Conservation (phyloP, 306 rosid genomes). For the Hippophae tibetana region DNA sequence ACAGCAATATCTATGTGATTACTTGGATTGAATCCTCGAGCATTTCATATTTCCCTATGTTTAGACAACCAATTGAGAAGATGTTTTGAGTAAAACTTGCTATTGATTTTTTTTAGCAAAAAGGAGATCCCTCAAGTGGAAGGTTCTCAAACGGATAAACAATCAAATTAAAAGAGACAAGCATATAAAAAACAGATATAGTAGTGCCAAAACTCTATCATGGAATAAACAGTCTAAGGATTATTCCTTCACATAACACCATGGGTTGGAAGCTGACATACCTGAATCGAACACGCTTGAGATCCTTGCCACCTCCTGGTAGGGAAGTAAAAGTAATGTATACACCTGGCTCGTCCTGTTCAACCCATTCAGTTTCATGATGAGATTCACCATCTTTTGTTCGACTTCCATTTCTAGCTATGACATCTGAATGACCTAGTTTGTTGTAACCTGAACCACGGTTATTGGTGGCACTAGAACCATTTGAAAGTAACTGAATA, state of each 20-base stretch:
- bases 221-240: no score
- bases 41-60: no score
- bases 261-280: constrained; percentile 13
- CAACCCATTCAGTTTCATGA: constrained; percentile 78
- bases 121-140: no score
- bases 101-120: no score
- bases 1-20: no score
- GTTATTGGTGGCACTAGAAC: constrained; percentile 31
- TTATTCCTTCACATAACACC: not conserved
- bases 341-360: constrained; percentile 92
- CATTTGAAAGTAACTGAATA: constrained; percentile 37
- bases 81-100: no score
- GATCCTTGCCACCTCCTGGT: constrained; percentile 76
- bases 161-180: no score
- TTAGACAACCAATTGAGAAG: no score
- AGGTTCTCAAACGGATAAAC: no score
- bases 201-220: no score
- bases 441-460: constrained; percentile 37
- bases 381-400: constrained; percentile 14
- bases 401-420: constrained; percentile 55
- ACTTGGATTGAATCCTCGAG: no score
- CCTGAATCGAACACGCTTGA: constrained; percentile 98
- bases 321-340: constrained; percentile 73
- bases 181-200: no score
- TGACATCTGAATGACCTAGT: constrained; percentile 36